Base-by-base conservation (phyloP, 2,329 filamentous ascomycete genomes). In the Exophiala spinifera region DNA sequence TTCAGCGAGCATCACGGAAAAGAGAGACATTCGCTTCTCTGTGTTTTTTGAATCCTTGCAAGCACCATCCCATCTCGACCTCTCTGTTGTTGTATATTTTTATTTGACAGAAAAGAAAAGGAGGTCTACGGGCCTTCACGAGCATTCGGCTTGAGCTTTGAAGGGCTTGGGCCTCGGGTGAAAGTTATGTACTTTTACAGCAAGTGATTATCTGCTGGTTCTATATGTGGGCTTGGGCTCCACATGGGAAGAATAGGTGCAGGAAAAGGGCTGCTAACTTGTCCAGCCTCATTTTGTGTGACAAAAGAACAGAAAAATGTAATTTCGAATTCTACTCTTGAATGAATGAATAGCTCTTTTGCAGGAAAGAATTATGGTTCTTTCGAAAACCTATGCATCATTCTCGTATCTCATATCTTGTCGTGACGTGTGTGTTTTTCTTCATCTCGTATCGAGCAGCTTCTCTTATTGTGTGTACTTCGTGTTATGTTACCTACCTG, bases 241-340 rank as follows among this genome's bases (percentile, higher is more conserved):
- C n/a, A n/a, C n/a, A 5, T 25, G 23, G 8, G 23, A 25, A 5
- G 23, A 25, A 25, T 25, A 25, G 23, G 23, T 5, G 23, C 4
- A 25, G 23, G 8, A 10, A 11, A 31, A 48, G 40, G 58, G 61
- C 61, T 63, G 61, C 59, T 63, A 63, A 63, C 61, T 51, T 63
- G 61, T 55, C 57, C 61, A 63, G 61, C 57, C 52, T 47, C 6
- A 36, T 31, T 10, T 31, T 31, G 46, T 17, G 34, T 42, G 47
- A 39, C 25, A 10, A 47, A 10, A 15, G 7, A 7, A 37, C 46
- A 53, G 56, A 50, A 50, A 57, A 51, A 55, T 43, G n/a, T n/a
- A n/a, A n/a, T n/a, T n/a, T n/a, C n/a, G 55, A 60, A 58, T 56
- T 58, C 57, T 58, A 52, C 54, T 51, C 54, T 57, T 48, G n/a